These are phyloP conservation scores for Saccharomyces mikatae DNA, from an alignment of 805 yeast species.

Conservation along the genomic window DNA sequence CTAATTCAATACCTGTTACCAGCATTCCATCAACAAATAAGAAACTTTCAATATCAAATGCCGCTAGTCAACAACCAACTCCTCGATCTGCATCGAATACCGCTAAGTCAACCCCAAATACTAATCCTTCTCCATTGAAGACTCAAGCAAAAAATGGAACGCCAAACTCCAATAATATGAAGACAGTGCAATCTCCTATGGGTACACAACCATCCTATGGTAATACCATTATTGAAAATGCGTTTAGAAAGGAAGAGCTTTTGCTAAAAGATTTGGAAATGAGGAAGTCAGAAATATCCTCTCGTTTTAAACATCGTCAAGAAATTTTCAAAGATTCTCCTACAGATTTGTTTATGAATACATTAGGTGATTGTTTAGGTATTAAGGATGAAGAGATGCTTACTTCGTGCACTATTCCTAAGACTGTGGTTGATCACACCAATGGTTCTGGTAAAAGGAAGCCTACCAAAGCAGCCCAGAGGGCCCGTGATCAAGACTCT, in stretches of 20 bases:
- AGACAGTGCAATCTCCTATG: slow-evolving; percentile 1
- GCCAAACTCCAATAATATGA: slow-evolving; percentile 3
- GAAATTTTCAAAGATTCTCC: slow-evolving; percentile 26
- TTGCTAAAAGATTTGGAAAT: slow-evolving; percentile 21
- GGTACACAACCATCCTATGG: neutral
- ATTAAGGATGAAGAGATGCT: slow-evolving; percentile 24
- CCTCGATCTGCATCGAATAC: slow-evolving; percentile 11
- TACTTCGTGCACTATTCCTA: slow-evolving; percentile 17
- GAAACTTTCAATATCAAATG: neutral
- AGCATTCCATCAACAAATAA: slow-evolving; percentile 5
- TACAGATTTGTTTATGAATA: slow-evolving; percentile 26
- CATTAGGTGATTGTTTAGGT: slow-evolving; percentile 29
- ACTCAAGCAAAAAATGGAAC: slow-evolving; percentile 1
- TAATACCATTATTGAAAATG: slow-evolving; percentile 13
- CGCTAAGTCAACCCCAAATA: slow-evolving; percentile 8
- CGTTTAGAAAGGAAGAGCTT: slow-evolving; percentile 27
- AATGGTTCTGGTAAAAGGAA: slow-evolving; percentile 31
- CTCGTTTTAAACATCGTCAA: slow-evolving; percentile 30
- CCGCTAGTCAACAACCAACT: slow-evolving; percentile 7
- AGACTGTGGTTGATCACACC: slow-evolving; percentile 19
- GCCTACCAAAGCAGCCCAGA: slow-evolving; percentile 24
- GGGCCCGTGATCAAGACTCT: slow-evolving; percentile 28
- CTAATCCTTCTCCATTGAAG: slow-evolving; percentile 5
- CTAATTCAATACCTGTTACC: neutral
- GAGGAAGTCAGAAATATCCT: slow-evolving; percentile 27